Conservation (phyloP, 2,329 filamentous ascomycete species). For the Metarhizium sp. region DNA sequence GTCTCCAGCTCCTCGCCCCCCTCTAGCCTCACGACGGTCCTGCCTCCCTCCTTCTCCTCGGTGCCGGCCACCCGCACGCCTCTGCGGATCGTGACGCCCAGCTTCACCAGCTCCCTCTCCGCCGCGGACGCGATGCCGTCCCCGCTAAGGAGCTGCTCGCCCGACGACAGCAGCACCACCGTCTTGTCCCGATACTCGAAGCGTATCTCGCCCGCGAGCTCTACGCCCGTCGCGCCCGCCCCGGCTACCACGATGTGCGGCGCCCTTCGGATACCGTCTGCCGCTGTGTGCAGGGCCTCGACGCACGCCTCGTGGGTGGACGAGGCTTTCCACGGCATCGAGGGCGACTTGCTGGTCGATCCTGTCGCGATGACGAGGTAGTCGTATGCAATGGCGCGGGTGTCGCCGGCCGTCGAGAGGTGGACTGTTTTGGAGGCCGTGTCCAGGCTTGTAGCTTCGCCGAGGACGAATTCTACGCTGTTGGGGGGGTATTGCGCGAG, state of each 20-base stretch:
- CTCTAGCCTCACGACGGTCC: slow-evolving; percentile 38
- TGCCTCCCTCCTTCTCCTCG: slow-evolving; percentile 20
- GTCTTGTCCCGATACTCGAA: slow-evolving; percentile 40
- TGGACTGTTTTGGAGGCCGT: slow-evolving; percentile 29
- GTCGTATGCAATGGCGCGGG: slow-evolving; percentile 36
- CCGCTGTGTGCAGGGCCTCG: slow-evolving; percentile 28
- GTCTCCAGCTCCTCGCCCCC: slow-evolving; percentile 38
- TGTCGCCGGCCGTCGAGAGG: slow-evolving; percentile 20
- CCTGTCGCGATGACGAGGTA: slow-evolving; percentile 51
- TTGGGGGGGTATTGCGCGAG: slow-evolving; percentile 39
- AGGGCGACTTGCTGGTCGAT: slow-evolving; percentile 28
- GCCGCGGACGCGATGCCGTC: slow-evolving; percentile 33
- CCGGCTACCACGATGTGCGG: slow-evolving; percentile 47
- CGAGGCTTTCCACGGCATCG: slow-evolving; percentile 43
- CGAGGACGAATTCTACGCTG: slow-evolving; percentile 42
- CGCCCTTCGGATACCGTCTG: slow-evolving; percentile 33
- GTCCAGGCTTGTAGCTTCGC: slow-evolving; percentile 34
- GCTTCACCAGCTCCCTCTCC: slow-evolving; percentile 38
- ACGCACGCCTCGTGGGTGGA: slow-evolving; percentile 36
- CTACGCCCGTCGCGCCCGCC: slow-evolving; percentile 46
- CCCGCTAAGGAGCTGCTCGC: slow-evolving; percentile 31
- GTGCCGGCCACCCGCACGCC: slow-evolving; percentile 29
- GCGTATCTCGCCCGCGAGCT: slow-evolving; percentile 44
- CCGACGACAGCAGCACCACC: slow-evolving; percentile 37
- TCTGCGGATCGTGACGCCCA: slow-evolving; percentile 39